Evolutionary conservation across 1,284 basidiomycete genomes (phyloP).

Genomic region (Paramarasmius palmivorus): DNA sequence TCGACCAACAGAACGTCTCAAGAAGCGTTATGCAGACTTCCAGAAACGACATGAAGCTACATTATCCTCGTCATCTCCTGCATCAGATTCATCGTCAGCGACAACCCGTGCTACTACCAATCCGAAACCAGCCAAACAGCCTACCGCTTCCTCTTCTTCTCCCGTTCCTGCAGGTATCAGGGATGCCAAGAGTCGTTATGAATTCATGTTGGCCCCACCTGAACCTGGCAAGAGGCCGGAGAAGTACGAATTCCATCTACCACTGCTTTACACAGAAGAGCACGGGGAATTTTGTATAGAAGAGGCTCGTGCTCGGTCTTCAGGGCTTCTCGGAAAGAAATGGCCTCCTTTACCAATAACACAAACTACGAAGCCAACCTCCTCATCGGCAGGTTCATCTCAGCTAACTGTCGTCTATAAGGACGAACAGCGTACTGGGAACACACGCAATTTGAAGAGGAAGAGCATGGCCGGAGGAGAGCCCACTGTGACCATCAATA

Average conservation of each 20-base stretch:
- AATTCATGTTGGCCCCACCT: slow-evolving; percentile 66
- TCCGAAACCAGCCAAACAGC: slow-evolving; percentile 35
- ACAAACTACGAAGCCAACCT: not conserved
- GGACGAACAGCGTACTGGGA: slow-evolving; percentile 39
- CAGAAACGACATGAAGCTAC: slow-evolving; percentile 45
- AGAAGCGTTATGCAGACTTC: slow-evolving; percentile 83
- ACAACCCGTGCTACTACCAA: slow-evolving; percentile 37
- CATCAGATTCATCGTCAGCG: too few species aligned
- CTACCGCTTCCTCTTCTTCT: slow-evolving; percentile 5
- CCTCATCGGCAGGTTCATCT: slow-evolving; percentile 2
- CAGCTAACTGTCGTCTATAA: slow-evolving; percentile 47
- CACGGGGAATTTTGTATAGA: slow-evolving; percentile 71
- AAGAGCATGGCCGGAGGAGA: slow-evolving; percentile 34
- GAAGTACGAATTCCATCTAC: slow-evolving; percentile 64
- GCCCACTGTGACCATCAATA: slow-evolving; percentile 67
- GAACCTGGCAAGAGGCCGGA: slow-evolving; percentile 69
- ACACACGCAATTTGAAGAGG: slow-evolving; percentile 35
- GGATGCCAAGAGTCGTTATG: slow-evolving; percentile 44
- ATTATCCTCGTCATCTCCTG: slow-evolving; percentile 41
- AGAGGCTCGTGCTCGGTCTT: slow-evolving; percentile 74
- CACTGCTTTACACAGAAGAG: slow-evolving; percentile 66
- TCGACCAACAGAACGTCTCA: slow-evolving; percentile 83
- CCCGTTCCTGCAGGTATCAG: not conserved
- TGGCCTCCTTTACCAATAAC: slow-evolving; percentile 65
- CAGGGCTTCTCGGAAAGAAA: slow-evolving; percentile 79